phyloP scores from a whole-genome alignment of 805 yeast genomes.

The Wickerhamomyces rabaulensis region DNA sequence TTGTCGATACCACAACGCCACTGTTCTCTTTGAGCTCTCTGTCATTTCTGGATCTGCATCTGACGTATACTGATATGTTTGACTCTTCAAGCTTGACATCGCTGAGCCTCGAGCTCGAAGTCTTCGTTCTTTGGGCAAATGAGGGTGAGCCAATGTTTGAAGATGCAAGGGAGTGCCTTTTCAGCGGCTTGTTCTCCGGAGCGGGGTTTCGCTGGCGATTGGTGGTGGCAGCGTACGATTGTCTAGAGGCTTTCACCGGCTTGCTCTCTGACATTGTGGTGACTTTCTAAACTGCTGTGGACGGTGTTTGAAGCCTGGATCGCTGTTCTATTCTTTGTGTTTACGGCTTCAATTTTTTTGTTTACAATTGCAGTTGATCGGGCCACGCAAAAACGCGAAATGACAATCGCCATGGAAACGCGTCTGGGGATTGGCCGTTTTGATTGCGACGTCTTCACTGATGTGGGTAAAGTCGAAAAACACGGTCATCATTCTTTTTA shows the following conservation, averaged over 20 bases:
- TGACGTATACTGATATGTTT: constrained; percentile 50
- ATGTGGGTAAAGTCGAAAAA: too few species aligned
- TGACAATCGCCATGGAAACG: neutral
- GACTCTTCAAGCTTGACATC: constrained; percentile 17
- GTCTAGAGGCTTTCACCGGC: neutral
- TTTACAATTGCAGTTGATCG: neutral
- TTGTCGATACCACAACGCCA: constrained; percentile 49
- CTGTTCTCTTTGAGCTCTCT: constrained; percentile 51
- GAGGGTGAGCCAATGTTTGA: constrained; percentile 13
- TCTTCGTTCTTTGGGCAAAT: constrained; percentile 19
- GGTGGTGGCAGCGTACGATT: neutral
- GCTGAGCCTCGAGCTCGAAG: constrained; percentile 15
- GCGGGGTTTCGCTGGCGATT: neutral
- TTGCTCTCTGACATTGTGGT: neutral
- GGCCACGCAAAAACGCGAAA: neutral
- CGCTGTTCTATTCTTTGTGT: neutral
- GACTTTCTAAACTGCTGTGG: neutral
- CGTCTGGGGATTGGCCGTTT: neutral
- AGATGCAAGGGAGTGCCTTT: constrained; percentile 7
- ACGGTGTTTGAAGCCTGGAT: neutral
- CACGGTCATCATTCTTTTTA: too few species aligned
- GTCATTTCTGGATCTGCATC: constrained; percentile 52
- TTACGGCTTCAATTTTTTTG: neutral
- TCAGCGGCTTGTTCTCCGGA: neutral
- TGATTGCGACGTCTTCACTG: too few species aligned